A percentile compares a stretch with the other conserved stretches of the same genome.
Evolutionary conservation across 768 basidiomycete species (phyloP).

Genomic region (Suillus lakei): DNA sequence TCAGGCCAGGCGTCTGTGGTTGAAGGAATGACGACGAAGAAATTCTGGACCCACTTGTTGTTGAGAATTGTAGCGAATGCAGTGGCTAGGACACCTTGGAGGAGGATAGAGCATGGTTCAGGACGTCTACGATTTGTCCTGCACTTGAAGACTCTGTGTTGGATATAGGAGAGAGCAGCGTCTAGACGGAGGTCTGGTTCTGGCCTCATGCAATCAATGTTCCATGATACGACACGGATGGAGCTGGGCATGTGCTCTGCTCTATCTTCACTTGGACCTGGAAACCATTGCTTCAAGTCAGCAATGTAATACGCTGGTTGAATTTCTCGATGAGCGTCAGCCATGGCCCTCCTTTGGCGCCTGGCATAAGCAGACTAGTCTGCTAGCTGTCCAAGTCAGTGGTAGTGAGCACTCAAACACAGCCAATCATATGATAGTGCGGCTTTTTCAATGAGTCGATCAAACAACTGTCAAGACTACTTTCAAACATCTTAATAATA

Average conservation of each 20-base stretch:
- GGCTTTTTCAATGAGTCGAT: no score
- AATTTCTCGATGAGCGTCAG: slow-evolving; percentile 3
- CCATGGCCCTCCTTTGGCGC: background rate
- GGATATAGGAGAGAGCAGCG: slow-evolving; percentile 53
- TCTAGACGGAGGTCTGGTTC: slow-evolving; percentile 44
- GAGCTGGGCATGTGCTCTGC: slow-evolving; percentile 28
- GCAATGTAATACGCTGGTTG: background rate
- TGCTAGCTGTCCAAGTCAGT: no score
- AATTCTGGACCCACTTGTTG: slow-evolving; percentile 60
- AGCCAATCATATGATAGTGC: no score
- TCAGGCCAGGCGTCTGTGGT: slow-evolving; percentile 53
- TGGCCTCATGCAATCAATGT: slow-evolving; percentile 50
- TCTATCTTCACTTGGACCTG: background rate
- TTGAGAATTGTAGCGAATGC: slow-evolving; percentile 50
- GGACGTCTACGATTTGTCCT: slow-evolving; percentile 44
- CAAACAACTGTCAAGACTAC: no score
- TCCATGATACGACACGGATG: slow-evolving; percentile 66
- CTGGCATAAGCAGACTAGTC: background rate
- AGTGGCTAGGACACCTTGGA: slow-evolving; percentile 61
- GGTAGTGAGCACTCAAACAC: no score
- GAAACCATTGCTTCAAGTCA: slow-evolving; percentile 1
- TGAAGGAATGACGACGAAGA: slow-evolving; percentile 58
- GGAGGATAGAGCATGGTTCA: slow-evolving; percentile 58
- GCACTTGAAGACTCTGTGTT: slow-evolving; percentile 49
- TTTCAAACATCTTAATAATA: no score